A percentile compares a stretch with the other conserved stretches of the same genome.
phyloP scores from a whole-genome alignment of 306 rosid genomes.

The Prunus campanulata region DNA sequence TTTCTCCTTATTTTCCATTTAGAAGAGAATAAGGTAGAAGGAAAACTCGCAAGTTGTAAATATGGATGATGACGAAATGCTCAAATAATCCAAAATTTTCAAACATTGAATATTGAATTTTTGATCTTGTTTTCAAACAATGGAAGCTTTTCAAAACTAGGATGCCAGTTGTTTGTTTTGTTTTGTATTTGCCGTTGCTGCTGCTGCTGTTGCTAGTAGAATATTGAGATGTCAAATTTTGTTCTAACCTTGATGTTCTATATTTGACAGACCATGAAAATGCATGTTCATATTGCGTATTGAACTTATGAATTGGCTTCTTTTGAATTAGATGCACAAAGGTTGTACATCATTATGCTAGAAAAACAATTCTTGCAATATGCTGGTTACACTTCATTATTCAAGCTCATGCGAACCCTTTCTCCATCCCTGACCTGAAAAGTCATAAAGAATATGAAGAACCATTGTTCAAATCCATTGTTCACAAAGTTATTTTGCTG shows the following conservation, averaged over 20 bases:
- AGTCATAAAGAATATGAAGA: neutral
- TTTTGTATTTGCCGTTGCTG: neutral
- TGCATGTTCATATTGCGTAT: neutral
- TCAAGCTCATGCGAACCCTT: neutral
- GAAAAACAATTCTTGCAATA: neutral
- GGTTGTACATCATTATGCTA: neutral
- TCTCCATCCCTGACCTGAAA: too few relatives aligned
- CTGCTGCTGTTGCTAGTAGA: neutral
- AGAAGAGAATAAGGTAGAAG: conserved; percentile 1
- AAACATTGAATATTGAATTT: neutral
- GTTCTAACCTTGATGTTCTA: neutral
- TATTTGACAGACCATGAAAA: neutral
- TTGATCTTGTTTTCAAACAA: neutral
- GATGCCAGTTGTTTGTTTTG: neutral
- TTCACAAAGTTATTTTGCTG: neutral
- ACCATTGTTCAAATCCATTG: neutral
- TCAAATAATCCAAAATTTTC: neutral
- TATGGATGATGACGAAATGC: conserved; percentile 1
- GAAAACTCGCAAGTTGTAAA: conserved; percentile 12
- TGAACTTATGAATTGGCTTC: neutral
- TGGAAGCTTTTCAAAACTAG: neutral
- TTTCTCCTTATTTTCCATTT: neutral
- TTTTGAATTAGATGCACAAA: neutral
- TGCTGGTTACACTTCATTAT: neutral
- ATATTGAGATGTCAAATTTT: neutral